Evolutionary conservation across 345 rosid genomes (phyloP), one percentile per base, ranked within the genome.

Genomic region (Pistacia vera): DNA sequence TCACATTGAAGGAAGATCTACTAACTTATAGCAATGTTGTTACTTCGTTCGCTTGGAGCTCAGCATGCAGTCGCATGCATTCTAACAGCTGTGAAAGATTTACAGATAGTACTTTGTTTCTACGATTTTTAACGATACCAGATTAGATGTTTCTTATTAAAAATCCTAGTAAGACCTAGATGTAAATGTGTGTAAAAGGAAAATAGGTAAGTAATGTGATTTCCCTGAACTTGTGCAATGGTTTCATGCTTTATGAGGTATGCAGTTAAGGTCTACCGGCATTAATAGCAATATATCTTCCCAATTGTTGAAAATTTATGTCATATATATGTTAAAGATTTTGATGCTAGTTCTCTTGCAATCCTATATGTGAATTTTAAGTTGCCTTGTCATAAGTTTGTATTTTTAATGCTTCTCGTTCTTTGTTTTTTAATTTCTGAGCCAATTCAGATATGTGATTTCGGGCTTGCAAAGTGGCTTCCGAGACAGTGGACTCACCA

Each of bases 391-490:
- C 25, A 25, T 51, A 33, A n/a, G 20, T 69, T 17, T 35, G 52
- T 12, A 13, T 57, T 28, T 46, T 44, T 72, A 35, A 36, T 72
- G 68, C 38, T 51, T 63, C 54, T 60, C 56, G 41, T 30, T 17
- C 51, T n/a, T 33, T 35, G 35, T 61, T 68, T 62, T 71, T 73
- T 73, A 80, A 78, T 75, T 66, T 16, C 36, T 59, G 41, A 58
- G 13, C 16, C 14, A 16, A 64, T 74, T 71, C 82, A 92, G 97
- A 95, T 95, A 69, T 93, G 97, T 61, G 98, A 95, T 86, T 95
- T 95, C 8, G 99, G 98, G 60, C 85, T 93, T 57, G 98, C 99
- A 12, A 95, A 92, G 83, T 95, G 99, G 99, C 92, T 95, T 17
- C 99, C 98, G 0, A 86, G 80, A 58, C 90, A 95, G 62, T 85